Percentiles rank a stretch among this genome's conserved stretches.
phyloP scores from a whole-genome alignment of 768 basidiomycete species.

The Goffeauzyma gilvescens region DNA sequence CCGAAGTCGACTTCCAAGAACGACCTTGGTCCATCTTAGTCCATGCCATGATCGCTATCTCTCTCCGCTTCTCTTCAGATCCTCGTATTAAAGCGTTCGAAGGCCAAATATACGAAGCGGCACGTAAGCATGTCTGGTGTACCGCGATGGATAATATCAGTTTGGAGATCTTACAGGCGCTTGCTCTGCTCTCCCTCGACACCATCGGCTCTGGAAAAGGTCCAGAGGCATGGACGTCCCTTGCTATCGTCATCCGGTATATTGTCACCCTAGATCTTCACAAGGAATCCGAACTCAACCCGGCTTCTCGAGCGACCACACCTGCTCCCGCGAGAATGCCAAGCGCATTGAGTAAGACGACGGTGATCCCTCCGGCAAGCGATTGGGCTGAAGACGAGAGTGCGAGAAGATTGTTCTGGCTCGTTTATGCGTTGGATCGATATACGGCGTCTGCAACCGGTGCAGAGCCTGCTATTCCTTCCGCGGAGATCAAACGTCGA shows the following conservation, averaged over 20 bases:
- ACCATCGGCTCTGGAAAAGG: conserved; percentile 31
- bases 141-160: conserved; percentile 29
- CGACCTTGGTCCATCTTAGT: conserved; percentile 28
- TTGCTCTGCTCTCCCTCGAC: conserved; percentile 30
- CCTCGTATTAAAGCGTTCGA: conserved; percentile 13
- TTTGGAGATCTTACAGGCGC: conserved; percentile 28
- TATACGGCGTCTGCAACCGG: conserved; percentile 31
- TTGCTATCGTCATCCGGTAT: conserved; percentile 29
- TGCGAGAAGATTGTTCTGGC: conserved; percentile 29
- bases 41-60: conserved; percentile 30
- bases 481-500: conserved; percentile 24
- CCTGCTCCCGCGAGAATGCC: conserved; percentile 1
- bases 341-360: conserved; percentile 19
- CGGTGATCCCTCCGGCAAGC: conserved; percentile 24
- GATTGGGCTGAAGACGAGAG: conserved; percentile 31
- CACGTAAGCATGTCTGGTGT: conserved; percentile 28
- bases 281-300: conserved; percentile 2
- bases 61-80: conserved; percentile 26
- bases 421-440: conserved; percentile 30
- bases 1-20: conserved; percentile 11
- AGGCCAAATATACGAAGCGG: conserved; percentile 18
- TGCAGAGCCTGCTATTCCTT: conserved; percentile 27
- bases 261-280: conserved; percentile 28
- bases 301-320: not conserved
- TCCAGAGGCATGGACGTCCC: conserved; percentile 28